Base-by-base conservation (phyloP, 768 basidiomycete species). In the Tylopilus subfusipes region DNA sequence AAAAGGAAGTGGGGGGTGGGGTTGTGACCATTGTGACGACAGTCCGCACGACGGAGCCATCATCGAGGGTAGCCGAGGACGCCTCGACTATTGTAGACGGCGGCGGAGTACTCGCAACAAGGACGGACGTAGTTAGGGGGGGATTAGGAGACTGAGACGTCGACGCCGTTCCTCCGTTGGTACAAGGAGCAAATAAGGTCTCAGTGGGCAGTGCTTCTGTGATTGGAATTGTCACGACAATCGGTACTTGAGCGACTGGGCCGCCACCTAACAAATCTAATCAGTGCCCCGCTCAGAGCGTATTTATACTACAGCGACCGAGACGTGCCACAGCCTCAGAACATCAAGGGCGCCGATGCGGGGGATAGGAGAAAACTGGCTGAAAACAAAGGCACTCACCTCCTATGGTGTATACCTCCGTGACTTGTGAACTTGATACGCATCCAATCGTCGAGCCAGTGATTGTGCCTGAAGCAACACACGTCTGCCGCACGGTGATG, bases 141-240 rank as follows among this genome's bases (percentile, higher is more conserved):
- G 54, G 48, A 27, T 54, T 21, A 38, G 59, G n/a, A 43, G 55
- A 11, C 42, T 53, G 31, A 29, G 33, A 54, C 3, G 50, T 6
- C 13, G 60, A 2, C 45, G 65, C 56, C 31, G 18, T 48, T 42
- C 57, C 63, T n/a, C 57, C 62, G 10, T 63, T 60, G 38, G 72
- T 67, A 31, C 75, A 76, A 18, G 77, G 58, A 8, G 73, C 74
- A 54, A 73, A 80, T 34, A 80, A 61, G 8, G 81, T 82, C 31
- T 67, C 57, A 4, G 70, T 69, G 9, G 70, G 66, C 9, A 54
- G 51, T 19, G 72, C 62, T 24, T 60, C 51, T 13, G 64, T 72
- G 31, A 76, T 56, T 3, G 68, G 59, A 30, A 76, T 65, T 6
- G 70, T 66, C 10, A 75, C 43, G 38, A 76, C 70, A 30, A 81